Percentiles rank a stretch among this genome's conserved stretches.
phyloP scores from a whole-genome alignment of 805 yeast genomes.

The Suhomyces sp. region DNA sequence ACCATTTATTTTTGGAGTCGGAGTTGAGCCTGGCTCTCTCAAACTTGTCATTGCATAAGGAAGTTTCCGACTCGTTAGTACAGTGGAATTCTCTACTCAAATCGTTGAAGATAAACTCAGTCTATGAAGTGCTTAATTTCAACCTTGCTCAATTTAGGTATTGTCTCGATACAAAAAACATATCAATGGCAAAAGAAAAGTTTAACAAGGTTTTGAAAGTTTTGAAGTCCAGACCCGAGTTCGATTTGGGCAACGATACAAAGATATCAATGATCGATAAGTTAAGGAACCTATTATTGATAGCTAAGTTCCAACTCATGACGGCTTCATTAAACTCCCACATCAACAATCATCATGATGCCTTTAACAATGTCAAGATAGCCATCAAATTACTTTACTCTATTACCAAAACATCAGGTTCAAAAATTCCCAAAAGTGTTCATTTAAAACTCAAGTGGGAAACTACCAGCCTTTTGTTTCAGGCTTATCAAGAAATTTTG shows the following conservation, averaged over 20 bases:
- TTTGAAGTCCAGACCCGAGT: conserved; percentile 28
- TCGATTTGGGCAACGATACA: conserved; percentile 18
- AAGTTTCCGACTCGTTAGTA: conserved; percentile 17
- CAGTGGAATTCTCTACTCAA: conserved; percentile 16
- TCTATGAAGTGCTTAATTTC: conserved; percentile 20
- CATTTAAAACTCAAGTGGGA: conserved; percentile 34
- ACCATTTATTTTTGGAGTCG: conserved; percentile 9
- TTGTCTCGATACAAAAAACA: conserved; percentile 18
- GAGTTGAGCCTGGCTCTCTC: conserved; percentile 14
- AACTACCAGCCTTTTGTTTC: conserved; percentile 33
- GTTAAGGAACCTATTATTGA: conserved; percentile 25
- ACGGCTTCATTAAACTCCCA: conserved; percentile 23
- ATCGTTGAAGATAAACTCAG: conserved; percentile 5
- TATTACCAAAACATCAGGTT: conserved; percentile 42
- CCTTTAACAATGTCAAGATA: conserved; percentile 44
- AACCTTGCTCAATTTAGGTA: conserved; percentile 33
- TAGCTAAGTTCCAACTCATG: conserved; percentile 37
- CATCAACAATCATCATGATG: conserved; percentile 20
- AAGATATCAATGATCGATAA: conserved; percentile 16
- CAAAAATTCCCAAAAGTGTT: conserved; percentile 16
- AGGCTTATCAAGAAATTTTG: conserved; percentile 41
- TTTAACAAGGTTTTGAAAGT: conserved; percentile 22
- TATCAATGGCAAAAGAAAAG: conserved; percentile 20
- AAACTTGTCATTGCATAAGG: conserved; percentile 5
- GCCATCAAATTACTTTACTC: conserved; percentile 55